These are phyloP conservation scores for Kodamaea fungicola DNA, from an alignment of 1,139 yeast genomes.

Conservation along the genomic window DNA sequence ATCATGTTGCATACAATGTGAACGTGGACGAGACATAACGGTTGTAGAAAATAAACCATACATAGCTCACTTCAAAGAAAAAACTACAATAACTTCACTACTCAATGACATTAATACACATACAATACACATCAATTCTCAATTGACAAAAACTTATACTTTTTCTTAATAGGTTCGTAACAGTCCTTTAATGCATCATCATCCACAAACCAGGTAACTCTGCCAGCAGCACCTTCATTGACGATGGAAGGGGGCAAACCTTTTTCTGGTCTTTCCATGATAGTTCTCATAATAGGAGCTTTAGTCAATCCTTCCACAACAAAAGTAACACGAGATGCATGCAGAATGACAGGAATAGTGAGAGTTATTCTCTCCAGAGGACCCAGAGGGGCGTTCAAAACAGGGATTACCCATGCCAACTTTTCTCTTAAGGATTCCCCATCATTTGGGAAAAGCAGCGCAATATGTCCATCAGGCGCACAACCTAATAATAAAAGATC, in stretches of 20 bases:
- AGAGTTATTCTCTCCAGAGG: constrained; percentile 86
- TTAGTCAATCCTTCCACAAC: constrained; percentile 96
- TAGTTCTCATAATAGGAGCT: constrained; percentile 88
- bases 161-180: constrained; percentile 67
- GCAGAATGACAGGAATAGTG: constrained; percentile 93
- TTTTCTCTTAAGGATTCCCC: constrained; percentile 81
- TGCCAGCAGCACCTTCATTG: constrained; percentile 94
- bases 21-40: too few species aligned
- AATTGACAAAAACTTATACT: constrained; percentile 57
- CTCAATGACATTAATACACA: background rate
- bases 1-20: background rate
- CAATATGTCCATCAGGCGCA: constrained; percentile 98
- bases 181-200: constrained; percentile 89
- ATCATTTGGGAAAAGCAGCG: constrained; percentile 91
- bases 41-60: background rate
- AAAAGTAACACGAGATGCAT: constrained; percentile 86
- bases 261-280: constrained; percentile 96
- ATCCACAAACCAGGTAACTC: constrained; percentile 97
- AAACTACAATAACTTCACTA: too few species aligned
- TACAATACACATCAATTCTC: constrained; percentile 6
- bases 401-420: constrained; percentile 95
- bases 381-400: constrained; percentile 87
- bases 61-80: too few species aligned
- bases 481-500: constrained; percentile 89
- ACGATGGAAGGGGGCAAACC: constrained; percentile 93